A percentile compares a stretch with the other conserved stretches of the same genome.
These are phyloP conservation scores for Acidiella bohemica DNA, from an alignment of 495 filamentous ascomycete species.

Conservation along the genomic window DNA sequence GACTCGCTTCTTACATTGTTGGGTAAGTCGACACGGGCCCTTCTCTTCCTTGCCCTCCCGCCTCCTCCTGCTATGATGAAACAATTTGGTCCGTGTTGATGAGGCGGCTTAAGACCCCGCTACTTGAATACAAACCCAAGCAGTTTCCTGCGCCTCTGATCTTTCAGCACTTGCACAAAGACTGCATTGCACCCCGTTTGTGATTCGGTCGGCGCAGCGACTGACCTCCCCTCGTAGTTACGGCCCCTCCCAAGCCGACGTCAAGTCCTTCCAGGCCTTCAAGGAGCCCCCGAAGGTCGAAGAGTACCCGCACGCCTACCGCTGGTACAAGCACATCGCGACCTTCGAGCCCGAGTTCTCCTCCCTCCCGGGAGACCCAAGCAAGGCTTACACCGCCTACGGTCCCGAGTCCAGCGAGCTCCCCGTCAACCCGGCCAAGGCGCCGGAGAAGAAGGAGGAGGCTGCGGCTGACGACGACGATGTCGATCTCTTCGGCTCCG, in stretches of 20 bases:
- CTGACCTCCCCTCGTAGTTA: constrained; percentile 40
- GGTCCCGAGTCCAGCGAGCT: constrained; percentile 68
- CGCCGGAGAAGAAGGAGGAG: constrained; percentile 50
- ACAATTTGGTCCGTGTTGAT: constrained; percentile 97
- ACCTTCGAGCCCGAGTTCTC: constrained; percentile 83
- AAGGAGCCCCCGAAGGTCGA: constrained; percentile 56
- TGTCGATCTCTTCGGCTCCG: constrained; percentile 76
- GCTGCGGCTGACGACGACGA: constrained; percentile 43
- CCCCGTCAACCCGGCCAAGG: constrained; percentile 74
- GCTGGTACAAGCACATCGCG: constrained; percentile 98
- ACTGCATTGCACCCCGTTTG: too few species aligned
- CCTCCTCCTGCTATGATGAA: constrained; percentile 66
- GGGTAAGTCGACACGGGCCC: constrained; percentile 46
- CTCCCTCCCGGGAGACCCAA: constrained; percentile 79
- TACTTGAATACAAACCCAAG: constrained; percentile 65
- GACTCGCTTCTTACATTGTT: constrained; percentile 79
- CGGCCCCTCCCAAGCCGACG: constrained; percentile 85
- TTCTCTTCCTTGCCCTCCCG: constrained; percentile 3
- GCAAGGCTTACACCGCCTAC: constrained; percentile 75
- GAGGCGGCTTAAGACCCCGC: constrained; percentile 97
- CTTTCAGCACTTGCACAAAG: constrained; percentile 19
- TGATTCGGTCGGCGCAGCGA: too few species aligned
- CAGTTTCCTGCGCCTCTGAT: constrained; percentile 79
- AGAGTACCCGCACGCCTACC: constrained; percentile 86
- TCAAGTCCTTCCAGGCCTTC: constrained; percentile 82